Base-by-base conservation (phyloP, 768 basidiomycete species). In the Mycena olivaceomarginata region DNA sequence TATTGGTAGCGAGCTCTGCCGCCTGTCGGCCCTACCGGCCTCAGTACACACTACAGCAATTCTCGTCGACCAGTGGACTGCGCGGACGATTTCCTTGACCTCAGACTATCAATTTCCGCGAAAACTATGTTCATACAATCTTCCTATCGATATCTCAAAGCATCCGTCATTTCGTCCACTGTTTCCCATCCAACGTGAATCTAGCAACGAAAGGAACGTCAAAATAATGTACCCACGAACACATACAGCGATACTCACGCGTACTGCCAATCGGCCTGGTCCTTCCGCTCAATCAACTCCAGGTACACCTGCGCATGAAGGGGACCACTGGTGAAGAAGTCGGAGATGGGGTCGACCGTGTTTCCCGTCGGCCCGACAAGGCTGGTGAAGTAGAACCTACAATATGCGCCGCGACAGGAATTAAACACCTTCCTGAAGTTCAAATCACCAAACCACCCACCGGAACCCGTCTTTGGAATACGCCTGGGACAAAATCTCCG, bases 361-460 rank as follows among this genome's bases (percentile, higher is more conserved):
- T 70, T 78, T 12, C 84, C 84, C 12, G 53, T 74, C n/a, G 77
- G 41, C 2, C 82, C 81, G 10, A 84, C 82, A 25, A 85, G 62
- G 15, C 78, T 80, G 2, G 82, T 83, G 74, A 77, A 85, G 65
- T 83, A 81, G 60, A 85, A 85, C 57, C 85, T 85, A n/a, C 7
- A 15, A 16, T 22, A 31, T 31, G 31, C 31, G 3, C 31, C 31
- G 31, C 31, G 31, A 31, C 31, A 31, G 31, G 31, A 31, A 31
- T 31, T 31, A 31, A 31, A 31, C 31, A 31, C 31, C 31, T 4
- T n/a, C 46, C 2, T 20, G 1, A 48, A 48, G 31, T 31, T 31
- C 31, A 31, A 31, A 31, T 31, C 31, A 3, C 31, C 31, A 31
- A 31, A 31, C 31, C 31, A 70, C 81, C 13, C 41, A 84, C 82